Conservation (phyloP, 23 red algal genomes). For the Gracilaria vermiculophylla region DNA sequence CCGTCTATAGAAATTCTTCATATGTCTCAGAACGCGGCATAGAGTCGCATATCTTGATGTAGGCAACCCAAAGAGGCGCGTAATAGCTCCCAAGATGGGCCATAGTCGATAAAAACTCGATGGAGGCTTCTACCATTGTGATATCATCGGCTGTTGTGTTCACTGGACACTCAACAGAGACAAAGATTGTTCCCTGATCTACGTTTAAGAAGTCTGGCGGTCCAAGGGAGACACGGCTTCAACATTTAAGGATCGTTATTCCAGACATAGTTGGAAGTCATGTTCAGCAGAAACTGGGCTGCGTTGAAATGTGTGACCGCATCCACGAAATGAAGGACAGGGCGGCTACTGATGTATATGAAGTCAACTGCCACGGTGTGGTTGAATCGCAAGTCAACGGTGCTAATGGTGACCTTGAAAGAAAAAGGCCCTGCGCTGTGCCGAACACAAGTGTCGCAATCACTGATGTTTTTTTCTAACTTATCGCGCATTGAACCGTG, state of each 20-base stretch:
- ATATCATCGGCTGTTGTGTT: neutral
- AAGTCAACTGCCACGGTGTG: constrained; percentile 15
- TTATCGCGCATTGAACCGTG: neutral
- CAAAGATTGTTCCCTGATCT: constrained; percentile 4
- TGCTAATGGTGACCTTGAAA: constrained; percentile 34
- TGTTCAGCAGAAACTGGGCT: neutral
- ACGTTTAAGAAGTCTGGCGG: constrained; percentile 12
- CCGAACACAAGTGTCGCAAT: neutral
- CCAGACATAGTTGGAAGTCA: neutral
- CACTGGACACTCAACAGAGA: neutral
- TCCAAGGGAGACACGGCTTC: neutral
- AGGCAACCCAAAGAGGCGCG: neutral
- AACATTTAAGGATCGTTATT: neutral
- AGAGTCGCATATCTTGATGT: neutral
- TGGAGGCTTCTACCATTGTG: neutral
- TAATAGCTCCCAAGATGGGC: constrained; percentile 30
- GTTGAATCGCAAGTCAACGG: constrained; percentile 20
- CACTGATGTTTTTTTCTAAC: neutral
- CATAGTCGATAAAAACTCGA: constrained; percentile 33
- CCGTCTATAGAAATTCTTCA: constrained; percentile 16
- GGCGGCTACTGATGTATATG: neutral
- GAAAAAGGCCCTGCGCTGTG: neutral
- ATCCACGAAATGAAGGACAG: constrained; percentile 15
- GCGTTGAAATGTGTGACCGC: constrained; percentile 5
- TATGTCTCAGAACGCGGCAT: neutral